phyloP scores from a whole-genome alignment of 1,139 yeast species.

The Scheffersomyces cryptocercus region DNA sequence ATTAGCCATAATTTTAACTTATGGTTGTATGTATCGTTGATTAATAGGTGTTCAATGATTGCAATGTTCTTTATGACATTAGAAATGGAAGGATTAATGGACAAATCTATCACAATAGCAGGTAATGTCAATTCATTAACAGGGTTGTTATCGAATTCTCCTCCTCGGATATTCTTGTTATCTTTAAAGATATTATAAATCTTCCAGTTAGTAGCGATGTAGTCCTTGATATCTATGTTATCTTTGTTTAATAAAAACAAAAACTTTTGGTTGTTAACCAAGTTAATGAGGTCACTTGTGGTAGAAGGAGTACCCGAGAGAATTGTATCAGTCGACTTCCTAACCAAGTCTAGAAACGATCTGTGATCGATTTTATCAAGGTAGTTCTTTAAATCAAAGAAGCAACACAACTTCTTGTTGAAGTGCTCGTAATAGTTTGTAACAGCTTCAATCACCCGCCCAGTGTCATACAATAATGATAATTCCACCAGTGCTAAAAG shows the following conservation, averaged over 20 bases:
- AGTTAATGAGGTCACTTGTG: constrained; percentile 33
- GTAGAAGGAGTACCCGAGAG: constrained; percentile 11
- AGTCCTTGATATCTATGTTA: constrained; percentile 13
- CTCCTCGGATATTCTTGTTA: constrained; percentile 22
- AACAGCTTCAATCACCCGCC: constrained; percentile 24
- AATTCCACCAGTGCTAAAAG: constrained; percentile 55
- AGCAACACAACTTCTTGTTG: constrained; percentile 61
- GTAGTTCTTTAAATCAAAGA: constrained; percentile 53
- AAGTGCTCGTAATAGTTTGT: constrained; percentile 42
- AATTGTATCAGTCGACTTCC: constrained; percentile 8
- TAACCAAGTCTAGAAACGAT: constrained; percentile 11
- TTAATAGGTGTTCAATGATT: constrained; percentile 48
- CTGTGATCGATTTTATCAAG: constrained; percentile 12
- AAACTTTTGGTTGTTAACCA: constrained; percentile 56
- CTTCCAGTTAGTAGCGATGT: constrained; percentile 24
- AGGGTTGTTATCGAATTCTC: constrained; percentile 61
- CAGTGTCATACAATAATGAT: constrained; percentile 20
- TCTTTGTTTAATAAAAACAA: constrained; percentile 19
- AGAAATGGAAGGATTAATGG: constrained; percentile 6
- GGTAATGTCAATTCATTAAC: constrained; percentile 66
- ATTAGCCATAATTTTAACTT: constrained; percentile 71
- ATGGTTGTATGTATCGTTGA: constrained; percentile 63
- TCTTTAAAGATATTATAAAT: constrained; percentile 34
- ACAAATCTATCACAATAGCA: constrained; percentile 28
- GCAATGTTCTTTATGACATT: constrained; percentile 32